Conservation (phyloP, 2,329 filamentous ascomycete genomes). For the Mycosphaerella sp. region DNA sequence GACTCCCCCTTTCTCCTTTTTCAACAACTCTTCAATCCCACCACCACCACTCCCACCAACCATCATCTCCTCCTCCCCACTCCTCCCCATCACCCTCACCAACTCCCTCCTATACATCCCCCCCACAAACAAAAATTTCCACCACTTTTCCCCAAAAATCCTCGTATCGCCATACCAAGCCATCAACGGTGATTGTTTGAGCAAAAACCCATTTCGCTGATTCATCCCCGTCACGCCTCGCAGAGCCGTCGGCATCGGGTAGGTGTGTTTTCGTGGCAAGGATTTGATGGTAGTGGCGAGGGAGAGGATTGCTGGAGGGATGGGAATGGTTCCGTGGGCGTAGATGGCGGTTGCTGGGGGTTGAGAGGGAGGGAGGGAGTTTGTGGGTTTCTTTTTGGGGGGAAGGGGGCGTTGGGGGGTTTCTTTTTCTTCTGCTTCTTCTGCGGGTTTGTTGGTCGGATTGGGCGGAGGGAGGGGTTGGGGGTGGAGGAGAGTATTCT, state of each 20-base stretch:
- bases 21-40: too few relatives aligned
- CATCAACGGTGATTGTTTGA: not conserved
- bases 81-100: not conserved
- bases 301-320: not conserved
- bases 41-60: too few relatives aligned
- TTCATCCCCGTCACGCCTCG: not conserved
- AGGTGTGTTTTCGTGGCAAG: not conserved
- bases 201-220: not conserved
- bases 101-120: not conserved
- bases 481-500: too few relatives aligned
- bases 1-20: too few relatives aligned
- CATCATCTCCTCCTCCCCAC: not conserved
- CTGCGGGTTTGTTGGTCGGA: not conserved
- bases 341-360: not conserved
- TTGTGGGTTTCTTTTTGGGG: not conserved
- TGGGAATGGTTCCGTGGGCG: not conserved
- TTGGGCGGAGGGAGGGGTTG: too few relatives aligned
- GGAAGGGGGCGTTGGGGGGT: not conserved
- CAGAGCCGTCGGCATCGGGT: not conserved
- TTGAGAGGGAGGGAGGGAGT: not conserved
- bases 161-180: slow-evolving; percentile 13
- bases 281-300: not conserved
- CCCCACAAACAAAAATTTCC: slow-evolving; percentile 7
- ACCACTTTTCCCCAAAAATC: slow-evolving; percentile 10
- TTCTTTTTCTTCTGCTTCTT: not conserved